Evolutionary conservation across 2,329 filamentous ascomycete genomes (phyloP).

Genomic region (Allantophomopsis cytisporea): DNA sequence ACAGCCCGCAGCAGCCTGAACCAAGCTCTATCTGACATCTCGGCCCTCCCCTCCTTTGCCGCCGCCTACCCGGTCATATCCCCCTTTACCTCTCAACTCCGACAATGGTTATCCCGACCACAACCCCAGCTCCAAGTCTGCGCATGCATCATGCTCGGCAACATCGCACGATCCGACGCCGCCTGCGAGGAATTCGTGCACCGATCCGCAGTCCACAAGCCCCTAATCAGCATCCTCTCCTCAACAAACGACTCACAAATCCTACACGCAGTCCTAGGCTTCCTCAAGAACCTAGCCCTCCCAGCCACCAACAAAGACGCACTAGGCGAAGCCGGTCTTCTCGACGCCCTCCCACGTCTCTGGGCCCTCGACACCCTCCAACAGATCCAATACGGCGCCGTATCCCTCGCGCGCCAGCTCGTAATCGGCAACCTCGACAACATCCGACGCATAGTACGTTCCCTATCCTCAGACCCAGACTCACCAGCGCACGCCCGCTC

Average conservation of each 20-base stretch:
- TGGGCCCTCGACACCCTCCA: constrained; percentile 37
- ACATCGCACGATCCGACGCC: constrained; percentile 44
- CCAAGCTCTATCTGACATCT: constrained; percentile 34
- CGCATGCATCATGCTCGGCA: constrained; percentile 47
- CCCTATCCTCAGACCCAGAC: constrained; percentile 22
- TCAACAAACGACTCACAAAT: constrained; percentile 32
- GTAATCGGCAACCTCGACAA: constrained; percentile 38
- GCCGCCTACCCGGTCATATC: constrained; percentile 26
- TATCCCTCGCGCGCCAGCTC: constrained; percentile 43
- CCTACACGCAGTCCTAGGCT: constrained; percentile 41
- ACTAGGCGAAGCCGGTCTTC: constrained; percentile 30
- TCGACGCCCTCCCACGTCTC: constrained; percentile 37
- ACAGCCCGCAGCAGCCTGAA: constrained; percentile 35
- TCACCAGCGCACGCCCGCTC: constrained; percentile 19
- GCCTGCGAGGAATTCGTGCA: constrained; percentile 35
- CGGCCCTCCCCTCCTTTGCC: constrained; percentile 32
- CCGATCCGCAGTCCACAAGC: constrained; percentile 25
- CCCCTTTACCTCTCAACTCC: constrained; percentile 25
- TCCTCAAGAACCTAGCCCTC: constrained; percentile 52
- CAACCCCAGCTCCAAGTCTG: constrained; percentile 35
- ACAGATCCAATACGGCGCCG: constrained; percentile 45
- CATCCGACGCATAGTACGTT: constrained; percentile 31
- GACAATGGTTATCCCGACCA: constrained; percentile 30
- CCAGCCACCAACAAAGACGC: constrained; percentile 36
- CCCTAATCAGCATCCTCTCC: constrained; percentile 30